Evolutionary conservation across 2,329 filamentous ascomycete genomes (phyloP).

Genomic region (Claviceps pazoutovae): DNA sequence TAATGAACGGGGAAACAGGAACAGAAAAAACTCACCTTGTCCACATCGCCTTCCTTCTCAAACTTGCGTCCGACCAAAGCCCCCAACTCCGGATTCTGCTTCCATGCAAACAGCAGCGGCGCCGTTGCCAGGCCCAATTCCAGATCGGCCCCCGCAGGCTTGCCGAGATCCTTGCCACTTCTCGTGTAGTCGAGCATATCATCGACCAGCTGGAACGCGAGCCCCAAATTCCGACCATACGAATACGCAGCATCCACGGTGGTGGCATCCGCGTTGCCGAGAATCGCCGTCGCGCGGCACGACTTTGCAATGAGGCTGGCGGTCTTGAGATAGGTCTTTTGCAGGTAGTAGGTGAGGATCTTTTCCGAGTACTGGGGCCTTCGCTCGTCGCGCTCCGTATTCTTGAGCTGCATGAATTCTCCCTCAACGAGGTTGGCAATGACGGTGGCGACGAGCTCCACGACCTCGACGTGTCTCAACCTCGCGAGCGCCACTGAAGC

Average conservation of each 20-base stretch:
- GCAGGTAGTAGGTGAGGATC: conserved; percentile 81
- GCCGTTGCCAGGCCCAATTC: conserved; percentile 90
- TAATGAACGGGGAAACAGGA: background rate
- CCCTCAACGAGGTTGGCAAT: conserved; percentile 97
- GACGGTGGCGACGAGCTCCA: conserved; percentile 85
- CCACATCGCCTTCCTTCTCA: conserved; percentile 65
- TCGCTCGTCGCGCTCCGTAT: conserved; percentile 77
- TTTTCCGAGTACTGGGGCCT: conserved; percentile 79
- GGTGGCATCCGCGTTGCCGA: conserved; percentile 61
- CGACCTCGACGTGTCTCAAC: conserved; percentile 82
- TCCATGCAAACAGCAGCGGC: conserved; percentile 91
- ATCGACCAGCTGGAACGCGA: conserved; percentile 95
- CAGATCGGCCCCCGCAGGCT: conserved; percentile 86
- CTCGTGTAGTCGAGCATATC: conserved; percentile 96
- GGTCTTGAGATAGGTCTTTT: conserved; percentile 97
- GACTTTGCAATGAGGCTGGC: conserved; percentile 93
- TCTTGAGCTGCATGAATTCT: conserved; percentile 99
- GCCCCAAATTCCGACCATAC: conserved; percentile 84
- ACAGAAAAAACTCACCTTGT: conserved; percentile 44
- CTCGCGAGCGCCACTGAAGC: conserved; percentile 88
- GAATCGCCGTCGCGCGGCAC: conserved; percentile 74
- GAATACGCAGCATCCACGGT: conserved; percentile 84
- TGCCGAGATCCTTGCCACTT: conserved; percentile 72
- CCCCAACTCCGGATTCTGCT: conserved; percentile 70
- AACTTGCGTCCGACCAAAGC: conserved; percentile 88